Base-by-base conservation (phyloP, 768 basidiomycete genomes). In the Lyophyllum atratum region DNA sequence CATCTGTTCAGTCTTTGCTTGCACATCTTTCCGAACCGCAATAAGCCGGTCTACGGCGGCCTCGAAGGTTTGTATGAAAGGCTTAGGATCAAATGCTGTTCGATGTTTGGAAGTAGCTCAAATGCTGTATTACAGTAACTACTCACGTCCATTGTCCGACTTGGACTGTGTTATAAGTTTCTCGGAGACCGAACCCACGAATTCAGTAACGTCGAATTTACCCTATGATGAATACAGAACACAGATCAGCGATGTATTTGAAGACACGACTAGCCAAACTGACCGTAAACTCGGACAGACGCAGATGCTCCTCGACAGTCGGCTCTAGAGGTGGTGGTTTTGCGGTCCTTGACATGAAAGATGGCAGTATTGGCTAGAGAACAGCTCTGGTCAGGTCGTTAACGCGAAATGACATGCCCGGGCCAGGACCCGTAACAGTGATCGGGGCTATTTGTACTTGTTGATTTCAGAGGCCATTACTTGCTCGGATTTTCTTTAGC, bases 1-100 rank as follows among this genome's bases (percentile, higher is more conserved):
- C 79, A 96, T 88, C 66, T 90, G 88, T 70, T 94, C 90, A 0
- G 93, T 95, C 72, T 89, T 89, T 22, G 85, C 76, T 60, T 98
- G 94, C 7, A 98, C 92, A 73, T 97, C 90, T 66, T 90, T 92
- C 43, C 96, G 84, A 15, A 97, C 81, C 1, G 86, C 80, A 59
- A 99, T 89, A 31, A 99, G 82, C 52, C 82, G 85, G 74, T 97
- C 95, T 11, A 98, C 87, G 0, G 93, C 92, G 17, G 85, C 84
- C 64, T 98, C 97, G 60, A 99, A 96, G 3, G 92, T 94, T 52
- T 83, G 78, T 58, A 98, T 90, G 73, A 98, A 97, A 0, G 95
- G 93, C 65, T 90, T 89, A 4, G 95, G 93, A 66, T 96, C 87
- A 66, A 96, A 96, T n/a, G 95, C 93, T 95, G 59, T 29, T 46